phyloP scores from a whole-genome alignment of 129 eudicot species.

The Centrapalus pauciflorus region DNA sequence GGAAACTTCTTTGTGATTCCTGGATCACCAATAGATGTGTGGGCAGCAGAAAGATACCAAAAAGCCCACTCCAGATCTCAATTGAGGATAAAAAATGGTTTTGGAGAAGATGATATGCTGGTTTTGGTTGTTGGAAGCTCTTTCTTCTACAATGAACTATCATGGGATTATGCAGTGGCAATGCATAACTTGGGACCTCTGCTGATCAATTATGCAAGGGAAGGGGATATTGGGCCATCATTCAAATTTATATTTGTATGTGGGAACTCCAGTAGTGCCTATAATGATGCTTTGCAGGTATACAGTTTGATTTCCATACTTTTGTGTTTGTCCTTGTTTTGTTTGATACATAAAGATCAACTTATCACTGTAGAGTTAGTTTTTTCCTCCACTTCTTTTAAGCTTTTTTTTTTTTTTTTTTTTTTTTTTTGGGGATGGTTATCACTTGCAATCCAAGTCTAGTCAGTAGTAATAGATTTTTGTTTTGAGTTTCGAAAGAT shows the following conservation, averaged over 20 bases:
- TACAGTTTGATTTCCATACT: background rate
- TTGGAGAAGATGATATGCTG: constrained; percentile 60
- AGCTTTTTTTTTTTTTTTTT: no score
- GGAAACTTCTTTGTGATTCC: constrained; percentile 99
- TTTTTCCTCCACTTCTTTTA: background rate
- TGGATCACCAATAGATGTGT: constrained; percentile 94
- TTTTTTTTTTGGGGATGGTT: no score
- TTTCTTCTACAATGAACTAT: constrained; percentile 73
- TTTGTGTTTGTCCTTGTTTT: background rate
- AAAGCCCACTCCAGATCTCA: constrained; percentile 54
- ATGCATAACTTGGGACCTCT: constrained; percentile 83
- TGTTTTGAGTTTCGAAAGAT: constrained; percentile 6
- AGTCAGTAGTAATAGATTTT: background rate
- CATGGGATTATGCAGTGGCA: constrained; percentile 88
- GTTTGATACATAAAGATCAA: background rate
- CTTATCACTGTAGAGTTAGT: background rate
- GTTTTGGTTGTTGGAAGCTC: constrained; percentile 87
- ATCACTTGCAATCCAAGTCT: background rate
- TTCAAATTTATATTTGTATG: constrained; percentile 68
- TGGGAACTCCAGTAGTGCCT: constrained; percentile 77
- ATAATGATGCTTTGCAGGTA: constrained; percentile 86
- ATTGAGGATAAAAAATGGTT: constrained; percentile 49
- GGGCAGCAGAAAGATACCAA: constrained; percentile 88
- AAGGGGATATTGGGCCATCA: constrained; percentile 33
- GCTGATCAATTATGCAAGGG: constrained; percentile 67